These are phyloP conservation scores for Chaetoscypha palmicola DNA, from an alignment of 2,329 filamentous ascomycete genomes.

Conservation along the genomic window DNA sequence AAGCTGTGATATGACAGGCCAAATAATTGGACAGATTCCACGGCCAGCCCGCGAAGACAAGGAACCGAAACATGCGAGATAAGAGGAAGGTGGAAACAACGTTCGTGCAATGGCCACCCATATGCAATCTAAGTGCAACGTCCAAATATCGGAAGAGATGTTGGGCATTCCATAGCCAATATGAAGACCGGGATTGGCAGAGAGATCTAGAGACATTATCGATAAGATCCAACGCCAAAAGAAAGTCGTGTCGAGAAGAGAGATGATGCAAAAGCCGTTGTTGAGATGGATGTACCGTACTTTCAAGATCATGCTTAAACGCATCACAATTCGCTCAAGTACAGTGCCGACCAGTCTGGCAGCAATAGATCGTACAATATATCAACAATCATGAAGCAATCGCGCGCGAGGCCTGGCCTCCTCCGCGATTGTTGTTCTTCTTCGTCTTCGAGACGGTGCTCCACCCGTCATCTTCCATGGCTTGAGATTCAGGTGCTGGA, in stretches of 20 bases:
- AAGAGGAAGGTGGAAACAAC: slow-evolving; percentile 1
- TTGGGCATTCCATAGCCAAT: slow-evolving; percentile 13
- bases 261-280: slow-evolving; percentile 14
- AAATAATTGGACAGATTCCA: slow-evolving; percentile 4
- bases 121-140: slow-evolving; percentile 25
- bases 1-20: slow-evolving; percentile 5
- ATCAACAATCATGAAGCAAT: slow-evolving; percentile 28
- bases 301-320: slow-evolving; percentile 2
- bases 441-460: slow-evolving; percentile 45
- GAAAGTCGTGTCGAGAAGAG: slow-evolving; percentile 23
- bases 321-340: slow-evolving; percentile 6
- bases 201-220: slow-evolving; percentile 26
- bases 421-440: slow-evolving; percentile 32
- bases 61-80: too few relatives aligned
- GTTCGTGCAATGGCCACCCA: slow-evolving; percentile 21
- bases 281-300: slow-evolving; percentile 1
- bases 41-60: too few relatives aligned
- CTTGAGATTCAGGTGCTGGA: slow-evolving; percentile 32
- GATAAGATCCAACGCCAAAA: slow-evolving; percentile 28
- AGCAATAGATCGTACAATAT: slow-evolving; percentile 8
- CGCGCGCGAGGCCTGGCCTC: slow-evolving; percentile 26
- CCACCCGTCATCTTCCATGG: slow-evolving; percentile 56
- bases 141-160: slow-evolving; percentile 8
- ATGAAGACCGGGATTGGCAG: slow-evolving; percentile 16
- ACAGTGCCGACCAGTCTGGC: slow-evolving; percentile 2